Evolutionary conservation across 2,329 filamentous ascomycete genomes (phyloP).

Genomic region (Nectriaceae sp.): DNA sequence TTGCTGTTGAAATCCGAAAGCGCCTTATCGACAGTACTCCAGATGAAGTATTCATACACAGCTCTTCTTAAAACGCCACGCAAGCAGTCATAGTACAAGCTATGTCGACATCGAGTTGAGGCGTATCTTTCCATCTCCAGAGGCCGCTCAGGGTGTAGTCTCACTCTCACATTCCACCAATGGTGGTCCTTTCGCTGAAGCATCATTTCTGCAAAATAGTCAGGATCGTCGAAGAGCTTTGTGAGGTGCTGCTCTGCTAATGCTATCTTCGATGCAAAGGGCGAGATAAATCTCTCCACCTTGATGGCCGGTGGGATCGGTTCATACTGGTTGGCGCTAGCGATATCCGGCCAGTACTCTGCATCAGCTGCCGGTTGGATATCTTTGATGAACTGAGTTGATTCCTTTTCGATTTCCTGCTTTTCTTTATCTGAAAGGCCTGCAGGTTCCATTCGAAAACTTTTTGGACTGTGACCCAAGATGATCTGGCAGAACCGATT

Average conservation of each 20-base stretch:
- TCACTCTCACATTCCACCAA: slow-evolving; percentile 17
- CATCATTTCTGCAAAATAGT: slow-evolving; percentile 17
- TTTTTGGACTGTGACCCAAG: not conserved
- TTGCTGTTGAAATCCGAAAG: not conserved
- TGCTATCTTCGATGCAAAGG: slow-evolving; percentile 6
- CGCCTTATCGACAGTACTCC: slow-evolving; percentile 5
- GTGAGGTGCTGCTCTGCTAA: slow-evolving; percentile 16
- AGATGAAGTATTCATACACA: slow-evolving; percentile 23
- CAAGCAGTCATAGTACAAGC: slow-evolving; percentile 18
- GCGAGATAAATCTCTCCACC: slow-evolving; percentile 2
- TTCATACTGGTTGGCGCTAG: slow-evolving; percentile 17
- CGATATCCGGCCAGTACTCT: slow-evolving; percentile 15
- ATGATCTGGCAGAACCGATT: slow-evolving; percentile 11
- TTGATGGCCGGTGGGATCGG: not conserved
- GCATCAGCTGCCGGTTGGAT: not conserved
- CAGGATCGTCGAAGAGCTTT: slow-evolving; percentile 19
- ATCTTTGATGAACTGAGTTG: not conserved
- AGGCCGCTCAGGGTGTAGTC: slow-evolving; percentile 1
- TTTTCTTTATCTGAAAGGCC: not conserved
- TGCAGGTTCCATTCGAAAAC: not conserved
- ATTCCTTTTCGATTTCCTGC: not conserved
- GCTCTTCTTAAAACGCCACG: slow-evolving; percentile 17
- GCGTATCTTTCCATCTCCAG: slow-evolving; percentile 11
- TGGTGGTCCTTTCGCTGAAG: slow-evolving; percentile 24
- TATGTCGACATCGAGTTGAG: not conserved